Conservation (phyloP, 169 alveolate species). For the Plasmodium knowlesi region DNA sequence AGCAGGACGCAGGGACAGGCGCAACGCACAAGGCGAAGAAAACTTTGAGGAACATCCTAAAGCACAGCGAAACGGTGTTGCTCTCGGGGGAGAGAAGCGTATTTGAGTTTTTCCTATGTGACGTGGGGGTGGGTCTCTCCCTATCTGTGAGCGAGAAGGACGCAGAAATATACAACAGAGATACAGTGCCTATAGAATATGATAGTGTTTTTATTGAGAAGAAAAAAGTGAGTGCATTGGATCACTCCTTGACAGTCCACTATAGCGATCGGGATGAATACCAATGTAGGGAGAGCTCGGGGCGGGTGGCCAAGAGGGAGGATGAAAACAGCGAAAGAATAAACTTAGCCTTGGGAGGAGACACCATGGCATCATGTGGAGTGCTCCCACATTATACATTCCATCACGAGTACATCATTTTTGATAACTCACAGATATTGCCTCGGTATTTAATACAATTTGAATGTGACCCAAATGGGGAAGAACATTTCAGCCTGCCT, state of each 20-base stretch:
- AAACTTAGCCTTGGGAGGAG: slow-evolving; percentile 70
- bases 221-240: slow-evolving; percentile 81
- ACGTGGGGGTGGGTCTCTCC: slow-evolving; percentile 89
- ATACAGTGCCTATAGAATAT: slow-evolving; percentile 83
- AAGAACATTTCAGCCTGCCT: slow-evolving; percentile 90
- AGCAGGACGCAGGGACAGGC: slow-evolving; percentile 61
- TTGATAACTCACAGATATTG: slow-evolving; percentile 90
- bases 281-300: slow-evolving; percentile 9
- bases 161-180: slow-evolving; percentile 76
- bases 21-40: slow-evolving; percentile 65
- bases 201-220: slow-evolving; percentile 87
- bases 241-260: slow-evolving; percentile 83
- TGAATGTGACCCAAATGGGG: slow-evolving; percentile 89
- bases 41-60: slow-evolving; percentile 41
- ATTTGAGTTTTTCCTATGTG: slow-evolving; percentile 90
- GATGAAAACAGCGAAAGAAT: slow-evolving; percentile 49
- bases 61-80: slow-evolving; percentile 75
- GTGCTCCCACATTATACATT: slow-evolving; percentile 92
- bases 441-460: slow-evolving; percentile 89
- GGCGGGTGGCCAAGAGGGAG: neutral
- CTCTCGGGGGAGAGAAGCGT: slow-evolving; percentile 87
- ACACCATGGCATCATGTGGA: slow-evolving; percentile 82
- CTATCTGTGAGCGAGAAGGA: slow-evolving; percentile 76
- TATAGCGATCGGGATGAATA: slow-evolving; percentile 77
- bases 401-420: slow-evolving; percentile 88